Evolutionary conservation across 106 monocot genomes (phyloP), one percentile per base, ranked within the genome.

Genomic region (Cymbidium sinense): DNA sequence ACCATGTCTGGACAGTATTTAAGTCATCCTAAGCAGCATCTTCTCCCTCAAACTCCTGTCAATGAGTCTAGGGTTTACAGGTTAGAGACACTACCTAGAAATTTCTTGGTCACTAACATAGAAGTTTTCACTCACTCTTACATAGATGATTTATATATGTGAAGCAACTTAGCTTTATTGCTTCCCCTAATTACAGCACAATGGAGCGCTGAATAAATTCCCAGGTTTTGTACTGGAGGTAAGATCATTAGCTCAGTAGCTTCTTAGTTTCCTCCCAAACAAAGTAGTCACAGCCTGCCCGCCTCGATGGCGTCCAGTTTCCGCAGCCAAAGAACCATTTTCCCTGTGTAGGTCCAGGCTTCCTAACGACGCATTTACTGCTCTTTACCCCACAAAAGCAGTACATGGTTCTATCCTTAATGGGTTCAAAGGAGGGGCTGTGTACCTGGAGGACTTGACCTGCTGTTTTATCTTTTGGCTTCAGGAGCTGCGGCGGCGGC

Each of bases 311-410:
- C 0, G 84, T 84, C 89, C 87, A 92, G 20, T 89, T 87, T 23
- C 92, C 92, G 18, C 92, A 89, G 23, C 89, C 89, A 39, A 85
- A 92, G 80, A 87, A 89, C 36, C 78, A 82, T 33, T 84, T 80
- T 1, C 89, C 92, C 21, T 89, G 85, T 7, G 50, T 81, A 1
- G 88, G 86, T 15, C 91, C 91, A 0, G 88, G 88, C 77, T 80
- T 88, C 37, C 84, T 64, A 15, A 87, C 77, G 70, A 84, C 81
- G 67, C 78, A 79, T 36, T 75, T 80, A 54, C 81, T 84, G 84
- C 92, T 87, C 65, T 80, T 70, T 77, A 83, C 89, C 34, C 92
- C 92, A 51, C 92, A 89, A 69, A 77, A 84, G 52, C 92, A 92
- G 77, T 85, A 89, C 39, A 79, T 67, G 34, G 28, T 50, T 21